Conservation (phyloP, 1,284 basidiomycete species). For the Pseudozyma hubeiensis region DNA sequence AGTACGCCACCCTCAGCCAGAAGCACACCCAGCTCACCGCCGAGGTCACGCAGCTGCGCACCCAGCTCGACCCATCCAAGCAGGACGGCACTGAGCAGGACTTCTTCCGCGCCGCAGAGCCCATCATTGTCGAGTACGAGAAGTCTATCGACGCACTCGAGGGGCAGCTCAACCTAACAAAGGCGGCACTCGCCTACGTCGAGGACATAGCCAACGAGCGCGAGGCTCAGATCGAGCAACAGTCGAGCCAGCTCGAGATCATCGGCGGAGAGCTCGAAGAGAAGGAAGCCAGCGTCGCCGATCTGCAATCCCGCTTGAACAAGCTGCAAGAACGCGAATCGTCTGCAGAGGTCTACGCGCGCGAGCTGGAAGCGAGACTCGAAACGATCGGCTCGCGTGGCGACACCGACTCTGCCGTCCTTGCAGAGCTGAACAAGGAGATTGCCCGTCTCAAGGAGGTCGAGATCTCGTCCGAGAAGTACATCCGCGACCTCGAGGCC, state of each 20-base stretch:
- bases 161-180: conserved; percentile 88
- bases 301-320: conserved; percentile 81
- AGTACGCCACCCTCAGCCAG: conserved; percentile 83
- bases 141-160: conserved; percentile 96
- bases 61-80: conserved; percentile 49
- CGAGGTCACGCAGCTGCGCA: conserved; percentile 76
- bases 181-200: conserved; percentile 86
- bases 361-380: conserved; percentile 89
- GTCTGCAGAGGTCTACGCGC: conserved; percentile 91
- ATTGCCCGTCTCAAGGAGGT: conserved; percentile 80
- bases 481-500: conserved; percentile 89
- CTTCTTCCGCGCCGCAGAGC: conserved; percentile 95
- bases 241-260: conserved; percentile 69
- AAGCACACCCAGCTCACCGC: conserved; percentile 87
- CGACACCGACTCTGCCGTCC: conserved; percentile 78
- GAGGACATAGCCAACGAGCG: conserved; percentile 92
- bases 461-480: conserved; percentile 79
- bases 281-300: conserved; percentile 82
- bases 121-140: conserved; percentile 95
- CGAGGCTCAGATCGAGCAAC: conserved; percentile 78
- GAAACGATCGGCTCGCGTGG: conserved; percentile 83
- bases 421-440: conserved; percentile 85
- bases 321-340: conserved; percentile 89
- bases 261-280: conserved; percentile 78
- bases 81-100: conserved; percentile 74